phyloP scores from a whole-genome alignment of 164 flowering plant genomes.

The Aristolochia contorta region DNA sequence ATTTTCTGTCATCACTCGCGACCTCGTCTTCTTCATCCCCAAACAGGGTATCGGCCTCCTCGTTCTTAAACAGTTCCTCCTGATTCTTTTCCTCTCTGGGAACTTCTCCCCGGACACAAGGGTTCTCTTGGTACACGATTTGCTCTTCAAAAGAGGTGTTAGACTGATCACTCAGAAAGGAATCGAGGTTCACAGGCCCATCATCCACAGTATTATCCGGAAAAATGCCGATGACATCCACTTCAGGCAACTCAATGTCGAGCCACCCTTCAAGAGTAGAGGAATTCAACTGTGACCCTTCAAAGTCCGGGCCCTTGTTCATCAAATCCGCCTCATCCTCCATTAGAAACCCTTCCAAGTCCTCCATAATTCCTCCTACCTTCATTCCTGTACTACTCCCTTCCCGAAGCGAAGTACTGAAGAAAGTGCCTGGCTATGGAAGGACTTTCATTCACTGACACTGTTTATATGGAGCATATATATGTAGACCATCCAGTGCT shows the following conservation, averaged over 20 bases:
- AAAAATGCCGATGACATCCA: background rate
- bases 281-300: background rate
- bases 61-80: background rate
- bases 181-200: no score
- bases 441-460: no score
- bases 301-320: background rate
- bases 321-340: background rate
- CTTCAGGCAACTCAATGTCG: background rate
- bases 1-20: constrained; percentile 2
- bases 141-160: background rate
- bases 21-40: background rate
- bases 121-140: background rate
- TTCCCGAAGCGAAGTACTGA: no score
- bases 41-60: no score
- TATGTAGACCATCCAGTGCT: no score
- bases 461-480: no score
- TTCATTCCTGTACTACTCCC: background rate
- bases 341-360: constrained; percentile 2
- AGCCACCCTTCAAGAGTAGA: background rate
- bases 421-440: no score
- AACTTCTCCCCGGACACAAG: background rate
- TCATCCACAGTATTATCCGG: no score
- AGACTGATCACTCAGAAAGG: no score
- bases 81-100: background rate
- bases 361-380: background rate